Percentiles rank a stretch among this genome's conserved stretches.
These are phyloP conservation scores for Lactarius trivialis DNA, from an alignment of 768 basidiomycete species.

Conservation along the genomic window DNA sequence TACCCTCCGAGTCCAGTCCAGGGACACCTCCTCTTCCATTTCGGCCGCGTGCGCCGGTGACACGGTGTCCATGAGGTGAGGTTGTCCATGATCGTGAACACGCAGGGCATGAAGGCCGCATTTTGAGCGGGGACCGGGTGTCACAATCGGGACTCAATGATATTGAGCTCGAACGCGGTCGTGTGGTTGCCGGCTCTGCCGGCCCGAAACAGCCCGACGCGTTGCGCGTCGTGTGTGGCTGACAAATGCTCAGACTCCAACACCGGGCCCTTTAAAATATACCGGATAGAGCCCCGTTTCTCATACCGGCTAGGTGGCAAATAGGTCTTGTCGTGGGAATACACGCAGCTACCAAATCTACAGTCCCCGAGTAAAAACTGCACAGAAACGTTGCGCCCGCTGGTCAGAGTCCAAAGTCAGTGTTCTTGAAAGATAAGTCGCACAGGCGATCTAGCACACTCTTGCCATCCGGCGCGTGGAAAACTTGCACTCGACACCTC, in stretches of 20 bases:
- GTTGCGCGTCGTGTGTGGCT: no score
- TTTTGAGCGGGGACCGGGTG: no score
- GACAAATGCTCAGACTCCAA: no score
- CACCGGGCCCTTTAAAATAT: no score
- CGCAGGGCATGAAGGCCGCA: background rate
- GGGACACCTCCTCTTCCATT: background rate
- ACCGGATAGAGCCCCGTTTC: background rate
- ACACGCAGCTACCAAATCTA: slow-evolving; percentile 39
- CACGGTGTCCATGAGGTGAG: slow-evolving; percentile 10
- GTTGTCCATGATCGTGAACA: background rate
- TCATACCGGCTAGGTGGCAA: slow-evolving; percentile 36
- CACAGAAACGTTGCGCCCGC: slow-evolving; percentile 51
- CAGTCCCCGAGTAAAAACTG: slow-evolving; percentile 35
- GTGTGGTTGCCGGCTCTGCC: no score
- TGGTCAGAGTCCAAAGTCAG: slow-evolving; percentile 23
- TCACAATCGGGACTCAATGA: no score
- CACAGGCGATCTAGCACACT: slow-evolving; percentile 53
- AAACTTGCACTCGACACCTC: slow-evolving; percentile 38
- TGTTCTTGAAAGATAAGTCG: slow-evolving; percentile 24
- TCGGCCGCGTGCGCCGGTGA: background rate
- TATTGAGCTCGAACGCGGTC: no score
- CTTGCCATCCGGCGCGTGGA: slow-evolving; percentile 51
- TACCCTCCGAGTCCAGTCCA: background rate
- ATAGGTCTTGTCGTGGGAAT: slow-evolving; percentile 41
- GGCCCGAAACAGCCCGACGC: no score